phyloP scores from a whole-genome alignment of 1,284 basidiomycete species.

The Apiotrichum siamense region DNA sequence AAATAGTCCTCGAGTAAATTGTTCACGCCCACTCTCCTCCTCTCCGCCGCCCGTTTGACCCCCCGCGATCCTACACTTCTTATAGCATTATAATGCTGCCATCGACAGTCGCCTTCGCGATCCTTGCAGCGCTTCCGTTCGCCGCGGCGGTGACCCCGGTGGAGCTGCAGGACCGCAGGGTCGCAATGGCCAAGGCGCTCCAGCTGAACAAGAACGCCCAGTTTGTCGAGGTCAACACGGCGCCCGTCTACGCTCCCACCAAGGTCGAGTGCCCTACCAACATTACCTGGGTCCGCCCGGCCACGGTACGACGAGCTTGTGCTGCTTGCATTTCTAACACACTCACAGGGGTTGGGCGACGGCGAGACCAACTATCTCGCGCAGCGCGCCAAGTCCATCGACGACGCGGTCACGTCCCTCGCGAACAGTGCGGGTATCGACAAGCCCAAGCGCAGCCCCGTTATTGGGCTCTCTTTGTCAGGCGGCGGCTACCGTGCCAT shows the following conservation, averaged over 20 bases:
- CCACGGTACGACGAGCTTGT: conserved; percentile 8
- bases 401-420: conserved; percentile 24
- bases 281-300: conserved; percentile 33
- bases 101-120: too few relatives aligned
- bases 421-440: conserved; percentile 18
- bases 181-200: not conserved
- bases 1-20: too few relatives aligned
- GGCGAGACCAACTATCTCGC: conserved; percentile 34
- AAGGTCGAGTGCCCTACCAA: conserved; percentile 36
- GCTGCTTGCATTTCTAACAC: not conserved
- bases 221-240: conserved; percentile 8
- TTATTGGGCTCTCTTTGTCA: conserved; percentile 46
- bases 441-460: conserved; percentile 39
- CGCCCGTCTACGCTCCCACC: conserved; percentile 39
- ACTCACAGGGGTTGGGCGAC: conserved; percentile 20
- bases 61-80: too few relatives aligned
- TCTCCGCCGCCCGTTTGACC: too few relatives aligned
- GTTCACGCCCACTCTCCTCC: too few relatives aligned
- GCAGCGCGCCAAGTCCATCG: conserved; percentile 20
- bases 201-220: not conserved
- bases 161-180: not conserved
- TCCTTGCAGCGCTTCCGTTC: not conserved
- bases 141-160: not conserved
- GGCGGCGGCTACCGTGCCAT: conserved; percentile 51
- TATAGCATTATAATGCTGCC: too few relatives aligned